Evolutionary conservation across 441 rosid species (phyloP).

Genomic region (Croton laevigatus): DNA sequence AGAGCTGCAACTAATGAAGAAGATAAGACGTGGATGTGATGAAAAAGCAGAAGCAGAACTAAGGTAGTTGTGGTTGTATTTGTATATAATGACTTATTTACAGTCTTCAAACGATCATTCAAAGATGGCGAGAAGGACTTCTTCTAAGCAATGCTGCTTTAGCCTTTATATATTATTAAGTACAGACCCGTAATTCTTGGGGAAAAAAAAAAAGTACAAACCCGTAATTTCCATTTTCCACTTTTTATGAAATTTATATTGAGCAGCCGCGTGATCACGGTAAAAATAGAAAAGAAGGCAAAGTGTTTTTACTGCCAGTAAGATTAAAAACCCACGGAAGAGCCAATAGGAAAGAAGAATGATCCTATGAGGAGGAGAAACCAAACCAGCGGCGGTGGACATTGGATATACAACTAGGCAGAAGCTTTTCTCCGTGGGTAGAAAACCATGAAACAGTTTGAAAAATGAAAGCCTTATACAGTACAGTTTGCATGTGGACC

Average conservation of each 20-base stretch:
- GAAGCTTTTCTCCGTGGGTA: not conserved
- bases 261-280: no score
- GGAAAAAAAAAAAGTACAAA: no score
- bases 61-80: conserved; percentile 8
- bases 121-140: not conserved
- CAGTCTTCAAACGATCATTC: conserved; percentile 10
- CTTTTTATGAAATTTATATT: not conserved
- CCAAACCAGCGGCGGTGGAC: not conserved
- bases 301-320: no score
- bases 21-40: not conserved
- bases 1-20: not conserved
- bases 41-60: not conserved
- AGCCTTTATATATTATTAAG: no score
- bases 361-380: not conserved
- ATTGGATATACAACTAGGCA: not conserved
- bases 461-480: no score
- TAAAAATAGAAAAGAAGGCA: no score
- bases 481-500: not conserved
- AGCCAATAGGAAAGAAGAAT: no score
- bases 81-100: not conserved
- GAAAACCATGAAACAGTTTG: not conserved
- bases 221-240: not conserved
- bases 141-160: no score
- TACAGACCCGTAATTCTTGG: not conserved
- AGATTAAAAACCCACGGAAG: no score